Conservation (phyloP, 495 filamentous ascomycete species). For the Xylaria nigripes region DNA sequence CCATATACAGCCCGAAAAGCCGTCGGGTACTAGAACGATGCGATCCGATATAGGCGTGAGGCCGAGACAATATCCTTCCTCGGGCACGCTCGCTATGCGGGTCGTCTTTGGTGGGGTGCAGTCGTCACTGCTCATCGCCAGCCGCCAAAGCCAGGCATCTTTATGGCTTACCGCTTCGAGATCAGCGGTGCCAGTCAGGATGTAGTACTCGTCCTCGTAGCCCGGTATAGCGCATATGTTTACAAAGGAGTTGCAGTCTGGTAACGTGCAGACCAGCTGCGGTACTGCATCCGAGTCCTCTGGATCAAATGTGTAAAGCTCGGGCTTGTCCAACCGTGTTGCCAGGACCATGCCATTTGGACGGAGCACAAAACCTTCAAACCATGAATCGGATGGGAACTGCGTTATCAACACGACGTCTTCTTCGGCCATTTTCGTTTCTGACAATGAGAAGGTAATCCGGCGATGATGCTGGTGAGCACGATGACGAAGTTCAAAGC, state of each 20-base stretch:
- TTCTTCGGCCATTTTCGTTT: slow-evolving; percentile 9
- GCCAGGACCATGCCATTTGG: slow-evolving; percentile 25
- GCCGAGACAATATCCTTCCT: slow-evolving; percentile 18
- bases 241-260: slow-evolving; percentile 20
- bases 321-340: slow-evolving; percentile 22
- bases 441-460: background rate
- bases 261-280: slow-evolving; percentile 19
- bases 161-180: slow-evolving; percentile 14
- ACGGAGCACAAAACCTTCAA: slow-evolving; percentile 22
- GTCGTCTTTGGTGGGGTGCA: slow-evolving; percentile 14
- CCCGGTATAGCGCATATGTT: slow-evolving; percentile 22
- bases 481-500: no score
- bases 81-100: slow-evolving; percentile 10
- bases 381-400: slow-evolving; percentile 26
- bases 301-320: slow-evolving; percentile 24
- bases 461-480: no score
- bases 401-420: slow-evolving; percentile 26
- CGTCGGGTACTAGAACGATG: slow-evolving; percentile 19
- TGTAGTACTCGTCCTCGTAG: slow-evolving; percentile 17
- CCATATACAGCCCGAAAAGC: slow-evolving; percentile 19
- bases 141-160: slow-evolving; percentile 21
- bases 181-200: slow-evolving; percentile 18
- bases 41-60: slow-evolving; percentile 17
- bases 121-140: slow-evolving; percentile 19
- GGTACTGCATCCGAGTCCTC: slow-evolving; percentile 19